Percentiles rank a stretch among this genome's conserved stretches.
Evolutionary conservation across 306 rosid genomes (phyloP).

Genomic region (Oxytropis ochrocephala): DNA sequence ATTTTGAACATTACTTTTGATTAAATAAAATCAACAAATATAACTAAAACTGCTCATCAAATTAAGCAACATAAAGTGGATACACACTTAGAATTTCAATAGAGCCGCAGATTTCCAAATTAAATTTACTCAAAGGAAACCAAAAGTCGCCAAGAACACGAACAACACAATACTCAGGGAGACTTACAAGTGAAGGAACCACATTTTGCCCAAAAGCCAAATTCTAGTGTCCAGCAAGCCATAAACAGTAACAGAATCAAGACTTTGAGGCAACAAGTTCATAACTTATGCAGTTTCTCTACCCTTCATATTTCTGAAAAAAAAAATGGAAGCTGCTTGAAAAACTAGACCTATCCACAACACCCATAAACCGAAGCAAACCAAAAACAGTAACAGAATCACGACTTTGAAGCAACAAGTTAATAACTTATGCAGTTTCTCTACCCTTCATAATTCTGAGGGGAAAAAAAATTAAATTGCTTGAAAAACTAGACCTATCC

Average conservation of each 20-base stretch:
- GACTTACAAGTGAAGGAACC: conserved; percentile 29
- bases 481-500: conserved; percentile 26
- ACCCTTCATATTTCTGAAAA: conserved; percentile 25
- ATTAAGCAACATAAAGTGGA: conserved; percentile 11
- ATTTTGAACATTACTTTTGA: neutral
- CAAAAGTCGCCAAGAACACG: conserved; percentile 18
- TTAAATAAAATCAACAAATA: conserved; percentile 18
- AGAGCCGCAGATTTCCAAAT: conserved; percentile 17
- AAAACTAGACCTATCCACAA: too few species aligned
- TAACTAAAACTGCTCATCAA: conserved; percentile 12
- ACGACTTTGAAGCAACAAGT: conserved; percentile 30
- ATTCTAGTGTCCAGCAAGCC: conserved; percentile 25
- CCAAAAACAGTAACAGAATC: conserved; percentile 31
- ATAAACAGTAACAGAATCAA: conserved; percentile 32
- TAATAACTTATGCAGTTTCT: conserved; percentile 24
- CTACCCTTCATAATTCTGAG: conserved; percentile 26
- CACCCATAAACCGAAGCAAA: neutral
- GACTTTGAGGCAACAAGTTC: conserved; percentile 30
- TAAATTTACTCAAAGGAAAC: conserved; percentile 24
- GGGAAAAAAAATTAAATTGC: conserved; percentile 18
- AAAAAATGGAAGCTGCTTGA: neutral
- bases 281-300: conserved; percentile 27
- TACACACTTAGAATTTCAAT: neutral
- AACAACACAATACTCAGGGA: conserved; percentile 15
- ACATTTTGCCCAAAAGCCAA: conserved; percentile 33